Evolutionary conservation across 805 yeast species (phyloP).

Genomic region (Lachancea nothofagi): DNA sequence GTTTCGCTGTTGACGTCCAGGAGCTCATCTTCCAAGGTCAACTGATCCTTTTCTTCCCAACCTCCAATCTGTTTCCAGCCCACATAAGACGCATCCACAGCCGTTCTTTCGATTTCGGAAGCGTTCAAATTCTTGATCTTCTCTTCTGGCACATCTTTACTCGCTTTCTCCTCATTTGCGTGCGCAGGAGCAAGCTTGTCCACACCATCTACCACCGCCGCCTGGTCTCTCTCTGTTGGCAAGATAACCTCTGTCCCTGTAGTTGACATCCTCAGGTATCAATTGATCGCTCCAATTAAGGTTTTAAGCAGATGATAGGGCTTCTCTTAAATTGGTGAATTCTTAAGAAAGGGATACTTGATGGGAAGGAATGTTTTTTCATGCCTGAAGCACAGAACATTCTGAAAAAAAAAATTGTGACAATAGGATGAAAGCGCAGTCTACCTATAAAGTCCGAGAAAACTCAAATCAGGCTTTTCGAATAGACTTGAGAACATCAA

Average conservation of each 20-base stretch:
- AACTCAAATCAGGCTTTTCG: too few relatives aligned
- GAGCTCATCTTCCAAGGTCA: conserved; percentile 63
- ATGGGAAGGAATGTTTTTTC: too few relatives aligned
- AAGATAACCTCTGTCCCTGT: conserved; percentile 10
- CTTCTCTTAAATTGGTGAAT: too few relatives aligned
- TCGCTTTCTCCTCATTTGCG: conserved; percentile 15
- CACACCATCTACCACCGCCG: conserved; percentile 15
- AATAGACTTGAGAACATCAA: too few relatives aligned
- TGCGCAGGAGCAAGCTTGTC: conserved; percentile 21
- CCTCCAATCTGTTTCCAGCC: conserved; percentile 96
- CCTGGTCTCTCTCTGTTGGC: conserved; percentile 16
- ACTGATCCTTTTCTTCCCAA: conserved; percentile 64
- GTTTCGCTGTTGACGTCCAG: conserved; percentile 71
- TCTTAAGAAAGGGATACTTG: conserved; percentile 2
- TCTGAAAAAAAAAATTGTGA: too few relatives aligned
- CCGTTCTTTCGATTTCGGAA: conserved; percentile 20
- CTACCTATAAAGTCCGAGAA: too few relatives aligned
- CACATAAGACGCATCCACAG: conserved; percentile 52
- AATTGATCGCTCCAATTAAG: background rate
- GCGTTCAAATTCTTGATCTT: conserved; percentile 12
- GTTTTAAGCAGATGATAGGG: too few relatives aligned
- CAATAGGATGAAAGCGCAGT: too few relatives aligned
- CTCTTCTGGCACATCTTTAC: conserved; percentile 20
- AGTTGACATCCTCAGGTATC: conserved; percentile 9
- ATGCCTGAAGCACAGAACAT: too few relatives aligned